Evolutionary conservation across 139 green algal species (phyloP).

Genomic region (Zygnema circumcarinatum): DNA sequence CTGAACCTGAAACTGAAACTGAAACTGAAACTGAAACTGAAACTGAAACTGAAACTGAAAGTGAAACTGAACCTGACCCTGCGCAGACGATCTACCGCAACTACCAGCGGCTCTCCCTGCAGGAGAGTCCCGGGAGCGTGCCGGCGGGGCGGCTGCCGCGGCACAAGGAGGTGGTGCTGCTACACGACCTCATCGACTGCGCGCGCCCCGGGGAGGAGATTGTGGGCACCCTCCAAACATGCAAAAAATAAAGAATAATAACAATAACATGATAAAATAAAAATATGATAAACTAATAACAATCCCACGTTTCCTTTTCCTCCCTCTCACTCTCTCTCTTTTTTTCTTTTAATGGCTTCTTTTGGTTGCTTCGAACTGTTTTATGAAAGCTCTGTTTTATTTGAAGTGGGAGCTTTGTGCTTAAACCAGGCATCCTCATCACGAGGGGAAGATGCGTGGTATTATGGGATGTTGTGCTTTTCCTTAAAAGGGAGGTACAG

Average conservation of each 20-base stretch:
- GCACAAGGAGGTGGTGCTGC: constrained; percentile 95
- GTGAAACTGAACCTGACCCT: background rate
- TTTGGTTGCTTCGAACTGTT: no score
- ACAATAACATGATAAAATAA: constrained; percentile 1
- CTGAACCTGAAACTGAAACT: no score
- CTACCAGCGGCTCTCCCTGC: constrained; percentile 98
- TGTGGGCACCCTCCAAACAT: constrained; percentile 53
- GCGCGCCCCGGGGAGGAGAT: constrained; percentile 94
- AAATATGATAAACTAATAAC: no score
- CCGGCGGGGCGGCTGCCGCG: constrained; percentile 91
- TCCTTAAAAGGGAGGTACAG: no score
- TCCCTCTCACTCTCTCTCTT: constrained; percentile 2
- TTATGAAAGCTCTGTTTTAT: no score
- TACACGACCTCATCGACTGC: constrained; percentile 95
- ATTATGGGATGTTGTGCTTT: no score
- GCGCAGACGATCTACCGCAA: constrained; percentile 95
- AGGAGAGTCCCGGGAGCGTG: constrained; percentile 93
- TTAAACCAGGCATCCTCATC: no score
- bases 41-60: background rate
- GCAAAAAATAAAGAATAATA: background rate
- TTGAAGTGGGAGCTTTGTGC: no score
- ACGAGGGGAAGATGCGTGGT: no score
- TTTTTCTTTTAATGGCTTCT: no score
- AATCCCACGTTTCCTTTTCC: background rate
- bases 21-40: constrained; percentile 24